phyloP scores from a whole-genome alignment of 495 filamentous ascomycete genomes.

The Cercophora samala region DNA sequence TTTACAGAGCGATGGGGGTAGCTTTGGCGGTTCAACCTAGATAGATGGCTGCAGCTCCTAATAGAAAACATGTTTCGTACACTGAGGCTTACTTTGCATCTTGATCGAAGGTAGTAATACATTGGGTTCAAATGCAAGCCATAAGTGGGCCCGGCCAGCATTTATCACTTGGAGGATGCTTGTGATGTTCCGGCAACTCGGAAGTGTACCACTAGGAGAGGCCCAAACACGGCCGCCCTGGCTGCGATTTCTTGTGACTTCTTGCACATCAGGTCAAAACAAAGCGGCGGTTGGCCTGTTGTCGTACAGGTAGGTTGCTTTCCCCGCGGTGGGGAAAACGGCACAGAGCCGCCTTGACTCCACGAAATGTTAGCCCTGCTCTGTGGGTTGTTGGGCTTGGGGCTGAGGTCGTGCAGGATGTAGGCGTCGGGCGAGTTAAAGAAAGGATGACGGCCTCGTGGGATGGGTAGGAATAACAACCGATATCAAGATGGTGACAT shows the following conservation, averaged over 20 bases:
- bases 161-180: not conserved
- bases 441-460: not conserved
- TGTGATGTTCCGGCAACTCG: not conserved
- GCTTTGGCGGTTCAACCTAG: not conserved
- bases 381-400: not conserved
- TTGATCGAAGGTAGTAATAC: too few relatives aligned
- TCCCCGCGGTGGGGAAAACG: not conserved
- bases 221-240: too few relatives aligned
- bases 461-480: not conserved
- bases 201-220: too few relatives aligned
- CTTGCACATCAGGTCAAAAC: not conserved
- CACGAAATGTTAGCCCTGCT: not conserved
- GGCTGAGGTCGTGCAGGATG: conserved; percentile 3
- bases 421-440: too few relatives aligned
- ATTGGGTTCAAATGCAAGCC: too few relatives aligned
- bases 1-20: not conserved
- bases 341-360: not conserved
- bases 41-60: not conserved
- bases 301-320: not conserved
- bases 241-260: not conserved
- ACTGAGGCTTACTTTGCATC: not conserved
- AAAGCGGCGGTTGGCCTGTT: not conserved
- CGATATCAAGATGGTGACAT: not conserved
- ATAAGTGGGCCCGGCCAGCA: too few relatives aligned
- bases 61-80: conserved; percentile 8